phyloP scores from a whole-genome alignment of 2,329 filamentous ascomycete species.

The Beauveria sp. region DNA sequence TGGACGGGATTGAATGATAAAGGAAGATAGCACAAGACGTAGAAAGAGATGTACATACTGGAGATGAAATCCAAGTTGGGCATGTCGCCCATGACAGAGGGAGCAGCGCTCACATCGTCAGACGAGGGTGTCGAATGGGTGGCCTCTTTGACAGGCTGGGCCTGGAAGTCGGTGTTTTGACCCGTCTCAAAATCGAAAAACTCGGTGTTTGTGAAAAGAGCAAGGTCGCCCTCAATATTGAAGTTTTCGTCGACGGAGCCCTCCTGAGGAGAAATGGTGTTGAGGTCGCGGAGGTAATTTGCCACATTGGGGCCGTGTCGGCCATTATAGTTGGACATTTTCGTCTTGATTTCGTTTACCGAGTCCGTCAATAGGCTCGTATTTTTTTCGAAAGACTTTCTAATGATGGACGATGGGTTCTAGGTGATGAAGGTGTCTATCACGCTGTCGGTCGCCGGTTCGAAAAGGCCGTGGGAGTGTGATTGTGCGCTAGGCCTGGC shows the following conservation, averaged over 20 bases:
- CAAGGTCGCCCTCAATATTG: constrained; percentile 63
- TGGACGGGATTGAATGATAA: not conserved
- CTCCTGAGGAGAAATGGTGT: constrained; percentile 60
- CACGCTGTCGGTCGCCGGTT: not conserved
- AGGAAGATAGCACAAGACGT: not conserved
- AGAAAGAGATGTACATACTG: constrained; percentile 30
- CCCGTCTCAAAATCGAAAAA: constrained; percentile 73
- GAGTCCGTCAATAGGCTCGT: not conserved
- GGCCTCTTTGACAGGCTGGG: constrained; percentile 38
- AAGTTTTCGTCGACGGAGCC: constrained; percentile 47
- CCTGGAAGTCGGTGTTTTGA: constrained; percentile 51
- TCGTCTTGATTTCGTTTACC: not conserved
- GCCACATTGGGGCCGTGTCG: constrained; percentile 81
- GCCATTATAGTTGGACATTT: constrained; percentile 68
- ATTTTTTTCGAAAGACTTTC: not conserved
- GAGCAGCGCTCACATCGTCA: constrained; percentile 32
- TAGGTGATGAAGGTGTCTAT: not conserved
- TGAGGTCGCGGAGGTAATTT: constrained; percentile 81
- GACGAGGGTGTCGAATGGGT: constrained; percentile 27
- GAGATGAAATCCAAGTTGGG: constrained; percentile 42
- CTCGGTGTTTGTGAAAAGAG: constrained; percentile 74
- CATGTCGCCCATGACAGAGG: constrained; percentile 39
- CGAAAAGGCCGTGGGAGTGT: no score
- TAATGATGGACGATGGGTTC: not conserved
- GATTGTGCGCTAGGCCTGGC: not conserved